A percentile compares a stretch with the other conserved stretches of the same genome.
Conservation (phyloP, 768 basidiomycete genomes). For the Russula olivacea region DNA sequence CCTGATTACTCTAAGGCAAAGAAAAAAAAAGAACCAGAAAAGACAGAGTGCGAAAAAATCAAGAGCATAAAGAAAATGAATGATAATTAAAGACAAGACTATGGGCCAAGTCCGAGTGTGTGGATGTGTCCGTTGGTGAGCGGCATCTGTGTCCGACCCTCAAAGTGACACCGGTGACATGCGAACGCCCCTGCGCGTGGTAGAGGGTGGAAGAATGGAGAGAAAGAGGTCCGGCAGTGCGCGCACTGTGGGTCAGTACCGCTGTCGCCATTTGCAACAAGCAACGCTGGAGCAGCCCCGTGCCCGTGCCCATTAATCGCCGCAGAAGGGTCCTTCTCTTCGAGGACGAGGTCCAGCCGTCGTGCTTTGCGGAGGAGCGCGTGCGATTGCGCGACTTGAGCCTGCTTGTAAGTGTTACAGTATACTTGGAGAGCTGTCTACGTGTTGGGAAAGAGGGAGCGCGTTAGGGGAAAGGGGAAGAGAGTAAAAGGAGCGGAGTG, state of each 20-base stretch:
- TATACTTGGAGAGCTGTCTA: constrained; percentile 91
- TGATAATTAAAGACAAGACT: background rate
- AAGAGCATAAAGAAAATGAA: background rate
- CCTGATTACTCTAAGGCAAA: constrained; percentile 17
- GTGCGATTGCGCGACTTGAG: constrained; percentile 64
- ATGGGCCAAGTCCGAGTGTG: background rate
- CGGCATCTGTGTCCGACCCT: constrained; percentile 25
- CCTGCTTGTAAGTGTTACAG: constrained; percentile 79
- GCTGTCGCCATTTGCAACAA: background rate
- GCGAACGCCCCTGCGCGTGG: constrained; percentile 30
- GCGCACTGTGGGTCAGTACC: constrained; percentile 42
- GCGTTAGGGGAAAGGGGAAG: background rate
- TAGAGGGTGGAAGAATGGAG: constrained; percentile 65
- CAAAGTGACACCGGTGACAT: constrained; percentile 45
- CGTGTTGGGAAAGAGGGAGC: background rate
- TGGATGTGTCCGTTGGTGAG: constrained; percentile 22
- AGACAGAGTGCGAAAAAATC: constrained; percentile 3
- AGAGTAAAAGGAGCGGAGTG: background rate
- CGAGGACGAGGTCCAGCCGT: constrained; percentile 69
- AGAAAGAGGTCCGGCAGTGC: constrained; percentile 61
- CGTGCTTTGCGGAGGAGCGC: constrained; percentile 85
- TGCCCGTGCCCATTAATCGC: constrained; percentile 22
- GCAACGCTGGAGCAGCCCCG: background rate
- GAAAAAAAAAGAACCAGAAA: background rate
- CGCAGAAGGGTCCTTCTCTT: constrained; percentile 29